Evolutionary conservation across 2,329 filamentous ascomycete species (phyloP).

Genomic region (Macrophomina phaseolina): DNA sequence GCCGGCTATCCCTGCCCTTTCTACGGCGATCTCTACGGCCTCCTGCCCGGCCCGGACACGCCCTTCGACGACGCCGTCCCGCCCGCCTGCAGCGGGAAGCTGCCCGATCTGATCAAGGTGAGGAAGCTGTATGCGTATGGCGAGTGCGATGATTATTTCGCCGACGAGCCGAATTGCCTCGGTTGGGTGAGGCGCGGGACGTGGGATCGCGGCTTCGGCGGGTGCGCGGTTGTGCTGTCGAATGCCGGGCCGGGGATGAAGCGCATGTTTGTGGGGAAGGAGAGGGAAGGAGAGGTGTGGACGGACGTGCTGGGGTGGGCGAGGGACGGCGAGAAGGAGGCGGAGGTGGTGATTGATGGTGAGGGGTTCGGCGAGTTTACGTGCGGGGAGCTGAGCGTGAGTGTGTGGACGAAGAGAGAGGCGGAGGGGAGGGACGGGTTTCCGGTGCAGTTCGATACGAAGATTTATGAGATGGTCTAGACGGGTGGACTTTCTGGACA

Average conservation of each 20-base stretch:
- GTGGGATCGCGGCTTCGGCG: conserved; percentile 40
- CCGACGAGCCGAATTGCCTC: conserved; percentile 61
- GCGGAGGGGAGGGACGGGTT: conserved; percentile 40
- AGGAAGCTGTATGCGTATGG: conserved; percentile 72
- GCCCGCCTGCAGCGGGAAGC: conserved; percentile 59
- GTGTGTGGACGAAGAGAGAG: conserved; percentile 62
- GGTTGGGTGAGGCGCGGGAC: conserved; percentile 64
- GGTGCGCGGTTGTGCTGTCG: conserved; percentile 58
- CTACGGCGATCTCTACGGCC: conserved; percentile 73
- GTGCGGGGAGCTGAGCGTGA: conserved; percentile 58
- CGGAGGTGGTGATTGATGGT: conserved; percentile 63
- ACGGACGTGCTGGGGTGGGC: conserved; percentile 64
- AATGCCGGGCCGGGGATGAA: conserved; percentile 57
- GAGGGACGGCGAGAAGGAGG: conserved; percentile 44
- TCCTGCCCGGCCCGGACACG: conserved; percentile 45
- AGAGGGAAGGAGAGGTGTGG: conserved; percentile 66
- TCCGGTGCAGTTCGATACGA: conserved; percentile 29
- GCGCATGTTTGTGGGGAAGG: conserved; percentile 66
- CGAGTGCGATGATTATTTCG: conserved; percentile 66
- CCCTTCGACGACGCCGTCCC: conserved; percentile 48
- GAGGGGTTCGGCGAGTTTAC: conserved; percentile 66
- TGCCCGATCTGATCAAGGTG: conserved; percentile 66
- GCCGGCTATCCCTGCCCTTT: conserved; percentile 71
- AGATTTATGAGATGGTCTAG: conserved; percentile 50
- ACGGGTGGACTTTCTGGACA: background rate